Base-by-base conservation (phyloP, 2,329 filamentous ascomycete species). In the Ceratocystis ficicola region DNA sequence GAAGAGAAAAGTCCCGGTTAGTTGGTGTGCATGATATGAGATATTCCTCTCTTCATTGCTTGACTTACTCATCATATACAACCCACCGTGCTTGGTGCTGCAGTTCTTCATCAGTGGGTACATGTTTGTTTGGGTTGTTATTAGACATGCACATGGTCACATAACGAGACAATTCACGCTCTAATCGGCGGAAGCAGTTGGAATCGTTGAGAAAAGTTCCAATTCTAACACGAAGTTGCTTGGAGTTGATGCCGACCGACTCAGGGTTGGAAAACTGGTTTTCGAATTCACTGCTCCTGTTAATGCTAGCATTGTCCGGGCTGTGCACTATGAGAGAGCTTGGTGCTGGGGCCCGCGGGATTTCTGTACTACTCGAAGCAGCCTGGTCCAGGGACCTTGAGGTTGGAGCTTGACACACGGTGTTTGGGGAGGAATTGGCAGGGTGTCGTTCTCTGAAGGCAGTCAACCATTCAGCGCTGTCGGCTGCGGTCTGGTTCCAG, bases 11-110 rank as follows among this genome's bases (percentile, higher is more conserved):
- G 15, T 12, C 17, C 7, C 12, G 1, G 17, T 36, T 59, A 59
- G 22, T 36, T 25, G 32, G 6, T 10, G 55, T 41, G 36, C 36
- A 41, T 41, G 12, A 41, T 4, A 36, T 20, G 8, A 7, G 8
- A 59, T 36, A 59, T n/a, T 36, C 8, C 5, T 8, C 20, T 59
- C 55, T 36, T 4, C 2, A 20, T 36, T 59, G 8, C 25, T 36
- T 36, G 3, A 76, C 81, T 74, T 73, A 84, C 78, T 84, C 82
- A 65, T 86, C 82, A 67, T 84, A 86, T 0, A 85, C 73, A 44
- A 86, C 79, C 81, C 82, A 86, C 20, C 83, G 78, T 1, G 83
- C 82, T 71, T 86, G 84, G 68, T 84, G 80, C 70, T 84, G 81
- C n/a, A 86, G 73, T 70, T 86, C 83, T n/a, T 81, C 78, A 69